Percentiles rank a stretch among this genome's conserved stretches.
Conservation (phyloP, 2,329 filamentous ascomycete species). For the Fragosphaeria purpurea region DNA sequence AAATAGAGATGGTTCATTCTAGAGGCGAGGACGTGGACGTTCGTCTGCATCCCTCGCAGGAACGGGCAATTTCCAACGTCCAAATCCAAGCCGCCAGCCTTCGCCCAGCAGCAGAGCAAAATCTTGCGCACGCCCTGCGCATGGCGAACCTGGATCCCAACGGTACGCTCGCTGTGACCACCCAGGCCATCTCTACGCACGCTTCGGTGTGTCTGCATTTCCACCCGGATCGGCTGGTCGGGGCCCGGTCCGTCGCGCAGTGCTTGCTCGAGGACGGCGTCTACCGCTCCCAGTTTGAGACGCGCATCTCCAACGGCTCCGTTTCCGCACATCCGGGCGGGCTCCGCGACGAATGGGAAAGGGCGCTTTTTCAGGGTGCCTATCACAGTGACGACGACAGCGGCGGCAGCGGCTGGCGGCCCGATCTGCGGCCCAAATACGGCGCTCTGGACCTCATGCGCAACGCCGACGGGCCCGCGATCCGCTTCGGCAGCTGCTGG, state of each 20-base stretch:
- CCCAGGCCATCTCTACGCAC: no score
- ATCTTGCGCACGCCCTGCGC: no score
- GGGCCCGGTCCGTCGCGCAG: not conserved
- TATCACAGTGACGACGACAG: constrained; percentile 2
- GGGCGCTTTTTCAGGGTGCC: not conserved
- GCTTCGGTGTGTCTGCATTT: not conserved
- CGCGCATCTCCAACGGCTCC: constrained; percentile 12
- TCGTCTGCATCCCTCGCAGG: no score
- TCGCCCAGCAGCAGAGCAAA: no score
- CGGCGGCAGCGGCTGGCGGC: constrained; percentile 1
- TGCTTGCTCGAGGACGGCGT: constrained; percentile 2
- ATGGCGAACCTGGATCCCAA: no score
- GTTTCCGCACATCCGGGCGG: no score
- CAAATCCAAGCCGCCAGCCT: no score
- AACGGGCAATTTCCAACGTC: no score
- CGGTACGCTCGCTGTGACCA: no score
- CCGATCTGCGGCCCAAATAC: constrained; percentile 12
- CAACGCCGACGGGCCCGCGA: constrained; percentile 12
- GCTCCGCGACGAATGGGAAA: constrained; percentile 10
- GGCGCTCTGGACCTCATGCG: constrained; percentile 14
- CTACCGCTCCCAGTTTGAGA: constrained; percentile 14
- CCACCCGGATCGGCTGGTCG: not conserved
- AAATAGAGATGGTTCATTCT: no score
- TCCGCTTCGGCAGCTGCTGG: constrained; percentile 14
- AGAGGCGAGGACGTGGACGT: no score